Evolutionary conservation across 208 protist species (phyloP).

Genomic region (Phytomonas francai): DNA sequence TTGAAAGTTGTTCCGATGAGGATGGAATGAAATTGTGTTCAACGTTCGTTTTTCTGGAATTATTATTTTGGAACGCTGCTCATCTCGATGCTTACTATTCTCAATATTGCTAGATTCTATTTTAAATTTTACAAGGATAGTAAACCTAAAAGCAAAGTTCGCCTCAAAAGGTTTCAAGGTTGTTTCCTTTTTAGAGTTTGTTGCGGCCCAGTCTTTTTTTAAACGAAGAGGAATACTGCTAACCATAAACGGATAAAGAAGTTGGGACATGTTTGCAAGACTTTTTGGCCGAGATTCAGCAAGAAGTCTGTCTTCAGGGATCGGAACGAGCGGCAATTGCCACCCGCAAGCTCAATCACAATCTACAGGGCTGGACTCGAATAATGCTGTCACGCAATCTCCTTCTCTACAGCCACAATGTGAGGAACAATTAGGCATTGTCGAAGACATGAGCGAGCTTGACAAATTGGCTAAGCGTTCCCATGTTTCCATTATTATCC

Average conservation of each 20-base stretch:
- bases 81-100: neutral
- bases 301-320: neutral
- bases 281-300: neutral
- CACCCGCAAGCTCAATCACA: neutral
- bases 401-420: neutral
- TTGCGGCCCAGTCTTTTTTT: neutral
- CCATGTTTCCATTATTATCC: conserved; percentile 24
- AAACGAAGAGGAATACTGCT: neutral
- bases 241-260: neutral
- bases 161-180: neutral
- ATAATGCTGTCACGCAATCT: neutral
- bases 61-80: neutral
- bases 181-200: neutral
- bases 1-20: neutral
- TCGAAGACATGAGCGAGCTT: neutral
- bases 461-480: neutral
- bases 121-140: neutral
- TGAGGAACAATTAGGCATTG: neutral
- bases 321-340: neutral
- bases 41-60: neutral
- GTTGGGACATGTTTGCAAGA: neutral
- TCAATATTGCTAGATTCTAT: neutral
- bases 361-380: neutral
- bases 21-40: neutral
- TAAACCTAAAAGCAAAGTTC: neutral